Base-by-base conservation (phyloP, 495 filamentous ascomycete species). In the Elasticomyces elasticus region DNA sequence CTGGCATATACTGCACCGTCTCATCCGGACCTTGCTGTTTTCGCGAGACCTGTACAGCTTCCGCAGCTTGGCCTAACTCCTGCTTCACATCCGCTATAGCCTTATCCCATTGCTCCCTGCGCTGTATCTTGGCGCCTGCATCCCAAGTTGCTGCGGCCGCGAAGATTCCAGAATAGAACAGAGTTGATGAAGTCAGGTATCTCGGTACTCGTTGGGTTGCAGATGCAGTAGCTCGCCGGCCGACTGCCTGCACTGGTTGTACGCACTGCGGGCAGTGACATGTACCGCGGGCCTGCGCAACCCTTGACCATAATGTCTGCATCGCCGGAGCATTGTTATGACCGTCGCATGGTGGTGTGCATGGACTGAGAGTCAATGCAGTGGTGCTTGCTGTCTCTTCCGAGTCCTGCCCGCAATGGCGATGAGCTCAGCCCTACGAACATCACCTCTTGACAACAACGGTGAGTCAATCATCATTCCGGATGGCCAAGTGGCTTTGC, bases 251-350 rank as follows among this genome's bases (percentile, higher is more conserved):
- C 47, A 76, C 68, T 24, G 71, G 70, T 50, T 78, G 79, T 33
- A 80, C 54, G 67, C 83, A 86, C 52, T 80, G 71, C 51, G 78
- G 75, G 68, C 81, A 87, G 58, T 74, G 75, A 71, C 84, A 86
- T 51, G 78, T 75, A 68, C 77, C 77, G 59, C 70, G 63, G 63
- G 72, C 71, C 71, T 76, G 76, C 62, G 75, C 78, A 70, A 79
- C 76, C 66, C 82, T 82, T 69, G 81, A 84, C 80, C 81, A 85
- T 56, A 87, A 62, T 52, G 74, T 74, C 66, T 83, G 80, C 86
- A 90, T 89, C 30, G 28, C 23, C 24, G 33, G 25, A 54, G 51
- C n/a, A 41, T 51, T n/a, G 26, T 27, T 41, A 23, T n/a, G 3
- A 26, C 9, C 5, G 25, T 28, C 25, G 24, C 19, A 26, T 49